Percentiles rank a stretch among this genome's conserved stretches.
Conservation (phyloP, 768 basidiomycete genomes). For the Suillus spraguei region DNA sequence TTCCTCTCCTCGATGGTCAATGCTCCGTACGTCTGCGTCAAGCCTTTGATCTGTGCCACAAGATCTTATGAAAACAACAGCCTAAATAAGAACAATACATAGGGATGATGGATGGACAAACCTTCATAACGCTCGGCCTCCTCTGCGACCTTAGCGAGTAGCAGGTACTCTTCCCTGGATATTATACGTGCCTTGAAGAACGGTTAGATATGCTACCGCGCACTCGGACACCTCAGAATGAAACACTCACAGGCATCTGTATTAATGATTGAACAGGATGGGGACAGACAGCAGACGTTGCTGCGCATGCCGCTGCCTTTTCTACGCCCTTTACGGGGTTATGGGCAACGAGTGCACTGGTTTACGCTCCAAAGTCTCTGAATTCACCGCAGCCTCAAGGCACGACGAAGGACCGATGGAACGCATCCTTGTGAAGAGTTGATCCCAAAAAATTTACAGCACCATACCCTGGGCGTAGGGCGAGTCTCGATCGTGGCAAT, state of each 20-base stretch:
- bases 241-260: conserved; percentile 32
- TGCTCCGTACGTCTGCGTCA: conserved; percentile 67
- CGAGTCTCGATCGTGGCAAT: conserved; percentile 14
- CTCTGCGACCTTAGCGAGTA: conserved; percentile 81
- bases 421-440: conserved; percentile 12
- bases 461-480: conserved; percentile 35
- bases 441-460: not conserved
- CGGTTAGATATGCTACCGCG: conserved; percentile 9
- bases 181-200: conserved; percentile 31
- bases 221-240: not conserved
- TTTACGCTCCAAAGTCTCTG: conserved; percentile 15
- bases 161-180: conserved; percentile 44
- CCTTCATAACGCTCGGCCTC: conserved; percentile 91
- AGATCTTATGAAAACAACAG: conserved; percentile 53
- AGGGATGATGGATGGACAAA: conserved; percentile 30
- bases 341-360: conserved; percentile 27
- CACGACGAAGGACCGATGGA: conserved; percentile 10
- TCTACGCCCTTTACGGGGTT: conserved; percentile 32
- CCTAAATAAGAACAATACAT: conserved; percentile 2
- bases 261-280: conserved; percentile 2
- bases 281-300: conserved; percentile 5
- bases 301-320: conserved; percentile 24
- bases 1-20: conserved; percentile 87
- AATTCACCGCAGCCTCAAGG: conserved; percentile 17
- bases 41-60: conserved; percentile 74